Evolutionary conservation across 2,329 filamentous ascomycete genomes (phyloP), one percentile per base, ranked within the genome.

Genomic region (Claviceps citrina): DNA sequence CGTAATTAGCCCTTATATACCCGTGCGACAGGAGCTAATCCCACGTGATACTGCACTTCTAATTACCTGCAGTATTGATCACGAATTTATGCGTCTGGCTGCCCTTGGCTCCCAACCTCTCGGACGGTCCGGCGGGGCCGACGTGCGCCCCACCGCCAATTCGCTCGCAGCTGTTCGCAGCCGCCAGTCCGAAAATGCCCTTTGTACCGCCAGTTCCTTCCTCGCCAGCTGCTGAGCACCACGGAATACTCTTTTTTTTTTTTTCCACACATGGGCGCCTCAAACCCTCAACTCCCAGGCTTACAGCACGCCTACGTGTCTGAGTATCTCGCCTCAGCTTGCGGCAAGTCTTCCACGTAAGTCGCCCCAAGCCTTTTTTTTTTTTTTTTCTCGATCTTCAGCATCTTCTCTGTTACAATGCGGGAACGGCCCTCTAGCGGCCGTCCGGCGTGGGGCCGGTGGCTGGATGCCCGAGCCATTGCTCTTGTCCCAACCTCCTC

Each of bases 401-500:
- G 36, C 5, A 26, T 19, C 5, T 13, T 34, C 30, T 18, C 36
- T 16, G 28, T 31, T 27, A 20, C 32, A 18, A 24, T 18, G 30
- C 36, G 37, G 43, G 33, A 33, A n/a, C 25, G 2, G 20, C 43
- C 43, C 22, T 22, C 37, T 32, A 38, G 19, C 30, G 32, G 35
- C 40, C 40, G 40, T 10, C 25, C 31, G 35, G 40, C 43, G 40
- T 40, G 39, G 40, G 43, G 43, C 40, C 34, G 43, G 40, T 44
- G 37, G 40, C 39, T 44, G 42, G 42, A 30, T 33, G 39, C 26
- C 26, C 36, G 36, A 39, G 22, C 15, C 26, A 7, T 22, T 20
- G 19, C n/a, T n/a, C n/a, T n/a, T 10, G 18, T 36, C 39, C 43
- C 55, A 57, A 46, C 55, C 55, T 54, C 51, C 31, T 51, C n/a